Percentiles rank a stretch among this genome's conserved stretches.
Evolutionary conservation across 441 rosid genomes (phyloP).

Genomic region (Mallotus repandus): DNA sequence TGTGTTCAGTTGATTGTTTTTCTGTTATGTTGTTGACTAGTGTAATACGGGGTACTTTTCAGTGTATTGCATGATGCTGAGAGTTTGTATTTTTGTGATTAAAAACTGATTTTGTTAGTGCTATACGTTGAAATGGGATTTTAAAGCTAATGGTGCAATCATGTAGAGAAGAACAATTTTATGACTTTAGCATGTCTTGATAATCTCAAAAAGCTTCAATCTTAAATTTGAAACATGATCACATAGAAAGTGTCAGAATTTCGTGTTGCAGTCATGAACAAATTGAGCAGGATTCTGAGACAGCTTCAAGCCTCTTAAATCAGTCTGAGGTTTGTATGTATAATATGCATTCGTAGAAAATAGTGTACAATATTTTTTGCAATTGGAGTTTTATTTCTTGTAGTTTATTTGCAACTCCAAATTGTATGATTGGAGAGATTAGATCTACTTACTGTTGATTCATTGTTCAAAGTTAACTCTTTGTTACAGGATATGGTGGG

Average conservation of each 20-base stretch:
- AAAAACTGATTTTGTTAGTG: too few relatives aligned
- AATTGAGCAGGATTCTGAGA: not conserved
- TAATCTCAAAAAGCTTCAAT: not conserved
- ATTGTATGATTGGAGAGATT: not conserved
- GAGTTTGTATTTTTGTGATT: not conserved
- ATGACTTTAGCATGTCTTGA: not conserved
- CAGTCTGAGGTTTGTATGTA: not conserved
- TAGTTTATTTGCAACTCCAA: constrained; percentile 5
- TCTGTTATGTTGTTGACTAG: too few relatives aligned
- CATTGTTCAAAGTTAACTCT: too few relatives aligned
- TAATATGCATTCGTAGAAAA: constrained; percentile 3
- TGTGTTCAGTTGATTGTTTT: not conserved
- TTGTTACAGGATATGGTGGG: constrained; percentile 41
- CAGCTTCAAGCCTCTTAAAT: not conserved
- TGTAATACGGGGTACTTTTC: not conserved
- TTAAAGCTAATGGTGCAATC: not conserved
- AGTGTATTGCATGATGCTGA: not conserved
- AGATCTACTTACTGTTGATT: not conserved
- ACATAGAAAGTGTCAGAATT: not conserved
- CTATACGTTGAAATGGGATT: not conserved
- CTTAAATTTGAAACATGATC: not conserved
- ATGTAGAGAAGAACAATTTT: not conserved
- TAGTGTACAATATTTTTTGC: too few relatives aligned
- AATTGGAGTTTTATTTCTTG: not conserved
- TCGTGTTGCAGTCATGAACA: not conserved